phyloP scores from a whole-genome alignment of 306 rosid genomes.

The Ormosia emarginata region DNA sequence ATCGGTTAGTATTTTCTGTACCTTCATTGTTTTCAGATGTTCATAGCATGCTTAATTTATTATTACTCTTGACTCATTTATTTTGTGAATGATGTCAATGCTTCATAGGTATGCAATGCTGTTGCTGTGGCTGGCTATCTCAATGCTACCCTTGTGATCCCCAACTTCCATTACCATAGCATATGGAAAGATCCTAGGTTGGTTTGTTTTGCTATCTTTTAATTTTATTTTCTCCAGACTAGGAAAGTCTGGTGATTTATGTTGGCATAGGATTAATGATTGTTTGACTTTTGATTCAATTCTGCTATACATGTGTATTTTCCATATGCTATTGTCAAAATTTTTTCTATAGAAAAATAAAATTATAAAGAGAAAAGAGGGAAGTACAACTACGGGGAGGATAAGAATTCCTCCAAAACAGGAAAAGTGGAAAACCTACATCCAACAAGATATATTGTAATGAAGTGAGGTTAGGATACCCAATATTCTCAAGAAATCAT shows the following conservation, averaged over 20 bases:
- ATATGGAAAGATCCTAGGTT: slow-evolving; percentile 99
- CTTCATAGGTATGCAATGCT: slow-evolving; percentile 86
- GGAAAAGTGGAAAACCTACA: background rate
- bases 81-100: slow-evolving; percentile 29
- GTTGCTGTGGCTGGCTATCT: slow-evolving; percentile 98
- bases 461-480: background rate
- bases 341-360: background rate
- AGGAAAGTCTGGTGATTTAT: background rate
- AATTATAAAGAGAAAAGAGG: background rate
- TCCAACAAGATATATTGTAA: background rate
- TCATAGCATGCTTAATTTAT: slow-evolving; percentile 12
- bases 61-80: slow-evolving; percentile 12
- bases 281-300: background rate
- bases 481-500: background rate
- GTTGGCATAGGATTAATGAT: background rate
- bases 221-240: background rate
- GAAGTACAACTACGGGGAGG: background rate
- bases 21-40: slow-evolving; percentile 15
- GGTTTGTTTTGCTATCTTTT: slow-evolving; percentile 26
- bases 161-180: slow-evolving; percentile 96
- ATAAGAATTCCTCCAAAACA: background rate
- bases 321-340: slow-evolving; percentile 3
- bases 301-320: background rate
- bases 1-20: slow-evolving; percentile 59
- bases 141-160: slow-evolving; percentile 93